Base-by-base conservation (phyloP, 108 stramenopile species). In the Phaeodactylum tricornutum region DNA sequence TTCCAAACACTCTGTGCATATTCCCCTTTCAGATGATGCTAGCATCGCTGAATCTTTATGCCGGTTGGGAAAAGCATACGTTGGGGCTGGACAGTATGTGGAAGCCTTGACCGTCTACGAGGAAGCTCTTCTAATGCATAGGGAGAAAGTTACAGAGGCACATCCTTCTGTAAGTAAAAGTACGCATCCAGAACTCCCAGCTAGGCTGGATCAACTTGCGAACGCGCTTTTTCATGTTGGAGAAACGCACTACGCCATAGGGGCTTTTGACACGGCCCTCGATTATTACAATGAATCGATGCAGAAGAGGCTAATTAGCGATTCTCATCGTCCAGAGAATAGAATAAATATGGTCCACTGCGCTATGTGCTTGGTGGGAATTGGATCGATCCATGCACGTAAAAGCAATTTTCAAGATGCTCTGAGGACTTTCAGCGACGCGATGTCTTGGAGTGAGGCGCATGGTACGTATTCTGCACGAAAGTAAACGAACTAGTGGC, bases 351-450 rank as follows among this genome's bases (percentile, higher is more conserved):
- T 24, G 12, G 53, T 63, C 4, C 60, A 63, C 37, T 57, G 54
- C 43, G 74, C 74, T 5, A 50, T 62, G 42, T 56, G 48, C 21
- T 36, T 70, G 20, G 53, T 43, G 9, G 66, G 66, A 12, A 62
- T 69, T 38, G 74, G 67, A n/a, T 31, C 23, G 2, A 43, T 69
- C 11, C 53, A 66, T n/a, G 19, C 70, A 41, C 2, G 40, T 7
- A 42, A 50, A 11, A 24, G 54, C n/a, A 49, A 75, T 42, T 47
- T 46, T 34, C 5, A 16, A 11, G 53, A 57, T 1, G 74, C 74
- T 8, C 33, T 53, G 21, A 51, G 52, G 8, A 49, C 35, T 11
- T 63, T 61, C 28, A 47, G 64, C 17, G 46, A 59, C 25, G 55
- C 72, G 0, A 37, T 72, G 28, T 24, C 39, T 14, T 61, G 29